Percentiles rank a stretch among this genome's conserved stretches.
Evolutionary conservation across 805 yeast genomes (phyloP).

Genomic region (Nakazawaea ishiwadae): DNA sequence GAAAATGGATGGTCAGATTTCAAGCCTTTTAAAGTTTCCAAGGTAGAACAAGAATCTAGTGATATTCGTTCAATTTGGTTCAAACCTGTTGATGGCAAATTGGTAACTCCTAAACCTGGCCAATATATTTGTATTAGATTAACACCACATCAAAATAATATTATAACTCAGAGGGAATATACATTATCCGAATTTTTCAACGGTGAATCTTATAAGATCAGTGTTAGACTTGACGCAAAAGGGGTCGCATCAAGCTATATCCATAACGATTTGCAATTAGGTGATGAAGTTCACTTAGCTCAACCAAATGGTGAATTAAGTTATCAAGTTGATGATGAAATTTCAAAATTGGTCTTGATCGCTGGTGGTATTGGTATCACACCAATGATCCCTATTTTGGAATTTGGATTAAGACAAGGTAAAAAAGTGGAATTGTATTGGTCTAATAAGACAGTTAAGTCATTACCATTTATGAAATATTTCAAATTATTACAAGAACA

Average conservation of each 20-base stretch:
- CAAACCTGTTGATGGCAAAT: conserved; percentile 35
- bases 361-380: conserved; percentile 70
- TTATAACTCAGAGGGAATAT: conserved; percentile 52
- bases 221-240: conserved; percentile 43
- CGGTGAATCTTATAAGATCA: conserved; percentile 44
- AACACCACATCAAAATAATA: conserved; percentile 31
- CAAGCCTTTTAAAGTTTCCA: conserved; percentile 42
- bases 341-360: conserved; percentile 30
- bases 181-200: conserved; percentile 41
- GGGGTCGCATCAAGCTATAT: conserved; percentile 50
- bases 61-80: conserved; percentile 50
- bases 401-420: conserved; percentile 29
- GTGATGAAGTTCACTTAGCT: conserved; percentile 43
- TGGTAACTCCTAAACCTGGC: conserved; percentile 30
- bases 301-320: conserved; percentile 58
- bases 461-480: conserved; percentile 24
- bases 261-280: conserved; percentile 42
- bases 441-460: conserved; percentile 23
- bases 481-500: conserved; percentile 17
- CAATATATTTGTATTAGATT: conserved; percentile 39
- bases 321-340: conserved; percentile 28
- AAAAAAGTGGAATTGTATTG: conserved; percentile 29
- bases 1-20: conserved; percentile 55
- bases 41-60: conserved; percentile 36
- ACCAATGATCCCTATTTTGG: conserved; percentile 52